A percentile compares a stretch with the other conserved stretches of the same genome.
Conservation (phyloP, 345 rosid genomes). For the Dovyalis caffra region DNA sequence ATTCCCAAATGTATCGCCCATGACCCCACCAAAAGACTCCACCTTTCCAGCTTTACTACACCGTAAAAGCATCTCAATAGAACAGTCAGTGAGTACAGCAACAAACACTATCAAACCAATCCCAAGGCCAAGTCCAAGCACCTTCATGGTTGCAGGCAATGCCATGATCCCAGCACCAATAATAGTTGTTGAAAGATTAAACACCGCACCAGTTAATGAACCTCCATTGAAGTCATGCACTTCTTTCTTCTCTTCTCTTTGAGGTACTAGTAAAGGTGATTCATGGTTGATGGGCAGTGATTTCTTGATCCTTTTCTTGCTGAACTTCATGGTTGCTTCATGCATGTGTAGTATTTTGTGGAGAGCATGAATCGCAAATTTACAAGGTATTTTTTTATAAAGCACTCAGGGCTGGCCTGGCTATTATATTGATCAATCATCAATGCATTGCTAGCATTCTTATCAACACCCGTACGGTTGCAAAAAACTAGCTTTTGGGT, state of each 20-base stretch:
- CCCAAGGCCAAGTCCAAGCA: slow-evolving; percentile 68
- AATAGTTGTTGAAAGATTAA: no score
- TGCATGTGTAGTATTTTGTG: no score
- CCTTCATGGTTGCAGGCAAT: slow-evolving; percentile 86
- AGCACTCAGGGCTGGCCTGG: no score
- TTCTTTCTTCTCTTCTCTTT: no score
- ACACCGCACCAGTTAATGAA: no score
- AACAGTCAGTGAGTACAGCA: slow-evolving; percentile 69
- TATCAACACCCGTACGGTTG: background rate
- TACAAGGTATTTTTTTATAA: no score
- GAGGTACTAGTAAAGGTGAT: slow-evolving; percentile 53
- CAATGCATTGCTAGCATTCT: slow-evolving; percentile 6
- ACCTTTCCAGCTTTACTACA: slow-evolving; percentile 57
- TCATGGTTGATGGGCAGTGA: background rate
- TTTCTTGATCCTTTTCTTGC: background rate
- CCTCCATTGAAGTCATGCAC: no score
- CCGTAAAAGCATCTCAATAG: slow-evolving; percentile 67
- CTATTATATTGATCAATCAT: no score
- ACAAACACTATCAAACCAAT: slow-evolving; percentile 52
- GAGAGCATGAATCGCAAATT: no score
- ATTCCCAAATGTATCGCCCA: slow-evolving; percentile 79
- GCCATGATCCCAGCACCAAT: slow-evolving; percentile 97
- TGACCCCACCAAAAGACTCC: slow-evolving; percentile 62
- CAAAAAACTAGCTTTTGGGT: background rate
- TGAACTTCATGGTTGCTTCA: background rate